phyloP scores from a whole-genome alignment of 78 protist species.

The Pelomyxa schiedti region DNA sequence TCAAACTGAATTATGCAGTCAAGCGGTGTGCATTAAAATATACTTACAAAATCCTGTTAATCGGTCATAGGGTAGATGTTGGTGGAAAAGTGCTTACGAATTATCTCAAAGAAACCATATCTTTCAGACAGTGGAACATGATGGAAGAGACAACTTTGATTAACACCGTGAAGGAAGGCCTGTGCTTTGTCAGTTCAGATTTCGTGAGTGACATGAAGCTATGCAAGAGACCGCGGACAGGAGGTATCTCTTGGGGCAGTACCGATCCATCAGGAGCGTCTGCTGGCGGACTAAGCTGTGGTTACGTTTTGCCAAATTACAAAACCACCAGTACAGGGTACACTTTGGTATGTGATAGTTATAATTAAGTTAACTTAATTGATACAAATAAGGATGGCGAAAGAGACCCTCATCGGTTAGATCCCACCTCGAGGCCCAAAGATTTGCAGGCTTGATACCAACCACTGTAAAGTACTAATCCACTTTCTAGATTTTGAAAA shows the following conservation, averaged over 20 bases:
- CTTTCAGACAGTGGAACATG: conserved; percentile 55
- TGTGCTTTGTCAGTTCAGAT: conserved; percentile 50
- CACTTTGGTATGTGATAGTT: conserved; percentile 5
- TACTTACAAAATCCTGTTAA: not conserved
- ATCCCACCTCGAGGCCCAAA: not conserved
- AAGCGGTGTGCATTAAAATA: not conserved
- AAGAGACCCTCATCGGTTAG: not conserved
- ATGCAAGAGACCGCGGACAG: not conserved
- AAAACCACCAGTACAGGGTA: conserved; percentile 4
- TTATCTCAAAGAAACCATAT: conserved; percentile 48
- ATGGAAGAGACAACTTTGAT: conserved; percentile 65
- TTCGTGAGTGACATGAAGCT: conserved; percentile 13
- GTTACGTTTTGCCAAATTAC: conserved; percentile 61
- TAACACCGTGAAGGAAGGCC: conserved; percentile 52
- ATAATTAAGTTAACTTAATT: not conserved
- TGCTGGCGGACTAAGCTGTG: conserved; percentile 3
- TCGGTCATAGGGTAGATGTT: conserved; percentile 18
- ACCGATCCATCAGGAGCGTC: not conserved
- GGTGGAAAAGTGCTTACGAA: conserved; percentile 71
- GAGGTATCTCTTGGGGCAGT: not conserved
- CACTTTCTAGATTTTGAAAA: conserved; percentile 24
- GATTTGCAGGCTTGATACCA: not conserved
- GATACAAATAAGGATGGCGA: not conserved
- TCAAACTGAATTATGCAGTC: not conserved
- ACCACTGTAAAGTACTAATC: not conserved